phyloP scores from a whole-genome alignment of 345 rosid species.

The Lepidium didymum region DNA sequence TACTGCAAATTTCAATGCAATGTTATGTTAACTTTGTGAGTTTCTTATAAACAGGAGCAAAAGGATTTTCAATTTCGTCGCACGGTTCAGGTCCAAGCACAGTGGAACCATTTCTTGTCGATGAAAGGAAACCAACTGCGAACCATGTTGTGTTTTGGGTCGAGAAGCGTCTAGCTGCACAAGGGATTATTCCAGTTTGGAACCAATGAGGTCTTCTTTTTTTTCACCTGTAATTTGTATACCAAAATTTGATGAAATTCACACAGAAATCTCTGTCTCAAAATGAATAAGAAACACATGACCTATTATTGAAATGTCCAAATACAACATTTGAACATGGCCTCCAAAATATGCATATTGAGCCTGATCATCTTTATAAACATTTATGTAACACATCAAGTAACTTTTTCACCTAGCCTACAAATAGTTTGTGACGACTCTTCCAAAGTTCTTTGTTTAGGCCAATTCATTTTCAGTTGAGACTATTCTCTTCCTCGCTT shows the following conservation, averaged over 20 bases:
- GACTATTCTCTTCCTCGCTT: constrained; percentile 15
- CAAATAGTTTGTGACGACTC: too few species aligned
- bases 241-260: not conserved
- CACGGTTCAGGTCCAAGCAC: constrained; percentile 73
- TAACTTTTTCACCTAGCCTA: too few species aligned
- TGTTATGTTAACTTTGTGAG: not conserved
- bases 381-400: too few species aligned
- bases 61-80: constrained; percentile 76
- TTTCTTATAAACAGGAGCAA: constrained; percentile 47
- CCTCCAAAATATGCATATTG: too few species aligned
- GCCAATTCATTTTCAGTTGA: not conserved
- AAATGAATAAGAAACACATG: not conserved
- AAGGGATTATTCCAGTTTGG: constrained; percentile 90
- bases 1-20: not conserved
- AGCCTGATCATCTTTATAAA: too few species aligned
- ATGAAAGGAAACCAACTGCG: constrained; percentile 80
- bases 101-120: constrained; percentile 88
- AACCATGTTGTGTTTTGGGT: constrained; percentile 85
- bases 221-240: constrained; percentile 1
- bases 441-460: not conserved
- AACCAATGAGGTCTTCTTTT: constrained; percentile 28
- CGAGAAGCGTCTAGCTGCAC: constrained; percentile 91
- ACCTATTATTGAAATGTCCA: too few species aligned
- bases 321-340: too few species aligned
- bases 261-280: not conserved